Base-by-base conservation (phyloP, 2,329 filamentous ascomycete species). In the Seiridium unicorne region DNA sequence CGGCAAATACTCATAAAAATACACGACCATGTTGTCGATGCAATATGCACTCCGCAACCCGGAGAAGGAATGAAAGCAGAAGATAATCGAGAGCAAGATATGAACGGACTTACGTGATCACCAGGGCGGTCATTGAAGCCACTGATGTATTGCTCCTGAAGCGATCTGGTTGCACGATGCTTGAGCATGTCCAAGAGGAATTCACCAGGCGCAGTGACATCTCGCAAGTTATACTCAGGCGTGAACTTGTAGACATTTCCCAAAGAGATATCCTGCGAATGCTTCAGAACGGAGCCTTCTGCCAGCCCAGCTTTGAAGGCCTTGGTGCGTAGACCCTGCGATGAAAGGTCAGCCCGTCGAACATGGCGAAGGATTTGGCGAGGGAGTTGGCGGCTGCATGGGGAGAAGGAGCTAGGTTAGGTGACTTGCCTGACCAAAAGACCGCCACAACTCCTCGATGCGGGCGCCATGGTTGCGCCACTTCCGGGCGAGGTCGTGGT, bases 221-320 rank as follows among this genome's bases (percentile, higher is more conserved):
- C 77, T 6, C 65, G 69, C 1, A 82, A 58, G 59, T 82, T 81
- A 71, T 72, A 75, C 53, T 82, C 81, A 0, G 79, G 77, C 0
- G 76, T 64, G 2, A 80, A 49, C n/a, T 75, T 76, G 64, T 62
- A 75, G 13, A 75, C 66, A n/a, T 70, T 69, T 0, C 75, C 77
- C 32, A 79, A 11, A 0, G 73, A 71, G 2, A 35, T 34, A 56
- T 81, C 78, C 3, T 31, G 34, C 1, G 72, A 59, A 49, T 76
- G 66, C 58, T 72, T 72, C 18, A 79, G 66, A 3, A 80, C 71
- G 8, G 18, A 26, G 18, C 18, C 18, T 26, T 76, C 71, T 0
- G 56, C 61, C 1, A 71, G 62, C 0, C 74, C 76, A 2, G 64
- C 74, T 48, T 69, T 74, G 55, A 80, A 62, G 55, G 72, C 75